Base-by-base conservation (phyloP, 2,329 filamentous ascomycete species). In the Fusarium sambucinum region DNA sequence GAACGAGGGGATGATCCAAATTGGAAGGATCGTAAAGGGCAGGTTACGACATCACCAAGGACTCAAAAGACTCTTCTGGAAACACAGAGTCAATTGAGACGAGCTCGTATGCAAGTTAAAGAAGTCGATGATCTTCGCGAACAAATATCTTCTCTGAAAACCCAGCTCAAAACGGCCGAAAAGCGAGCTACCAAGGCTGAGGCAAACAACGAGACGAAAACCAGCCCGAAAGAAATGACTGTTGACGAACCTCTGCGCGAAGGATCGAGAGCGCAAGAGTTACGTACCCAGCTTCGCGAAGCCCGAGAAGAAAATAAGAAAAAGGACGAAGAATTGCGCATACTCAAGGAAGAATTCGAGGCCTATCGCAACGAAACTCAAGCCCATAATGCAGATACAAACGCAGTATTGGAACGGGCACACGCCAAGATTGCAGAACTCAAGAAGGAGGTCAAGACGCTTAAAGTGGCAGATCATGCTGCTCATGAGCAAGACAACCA, bases 381-480 rank as follows among this genome's bases (percentile, higher is more conserved):
- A 63, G 75, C 80, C 8, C 83, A 83, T 37, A 84, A 86, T n/a
- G 77, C 80, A 11, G 87, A 90, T 61, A 85, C 85, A 6, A 83
- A 85, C 69, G 81, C 83, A 17, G 85, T 89, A 4, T 69, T 89
- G 44, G 81, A 85, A 54, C 84, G 83, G 66, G 86, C 87, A 56
- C 86, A 89, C 60, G 80, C 82, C 38, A 87, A 87, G 75, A 87
- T 89, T 61, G 78, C 82, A 11, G 81, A 85, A 42, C 80, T 90
- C 10, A 86, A 85, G 75, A 85, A 83, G 68, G 84, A 87, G 66
- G 75, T 88, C 38, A 81, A 80, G 59, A 76, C 76, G 1, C 76
- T 88, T 4, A 85, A 84, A 71, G 71, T 72, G 9, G 41, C 66
- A 16, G 69, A 72, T 9, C 56, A 63, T 37, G 59, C 46, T 52